These are phyloP conservation scores for Bryum argenteum DNA, from an alignment of 225 moss, liverwort and hornwort species.

Conservation along the genomic window DNA sequence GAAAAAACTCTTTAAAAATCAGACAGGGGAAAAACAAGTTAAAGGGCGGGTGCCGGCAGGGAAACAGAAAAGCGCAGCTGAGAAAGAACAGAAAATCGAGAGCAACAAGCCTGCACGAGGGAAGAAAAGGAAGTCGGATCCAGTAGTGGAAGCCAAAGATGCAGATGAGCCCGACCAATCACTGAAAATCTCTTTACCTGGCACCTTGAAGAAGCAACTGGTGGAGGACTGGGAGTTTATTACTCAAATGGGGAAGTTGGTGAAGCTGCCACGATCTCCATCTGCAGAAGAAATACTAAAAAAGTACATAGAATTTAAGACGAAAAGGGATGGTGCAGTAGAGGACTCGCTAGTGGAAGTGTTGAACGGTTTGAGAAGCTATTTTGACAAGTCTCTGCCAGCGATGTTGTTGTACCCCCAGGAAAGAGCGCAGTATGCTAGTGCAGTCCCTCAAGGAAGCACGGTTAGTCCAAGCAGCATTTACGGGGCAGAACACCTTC, in stretches of 20 bases:
- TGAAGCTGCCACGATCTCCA: conserved; percentile 83
- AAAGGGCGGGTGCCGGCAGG: conserved; percentile 82
- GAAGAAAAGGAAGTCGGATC: conserved; percentile 80
- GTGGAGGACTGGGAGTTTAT: conserved; percentile 95
- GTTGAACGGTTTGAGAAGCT: conserved; percentile 76
- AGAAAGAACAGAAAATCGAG: conserved; percentile 50
- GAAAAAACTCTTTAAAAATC: conserved; percentile 76
- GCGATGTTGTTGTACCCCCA: conserved; percentile 92
- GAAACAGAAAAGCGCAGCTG: conserved; percentile 72
- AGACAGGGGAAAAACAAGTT: conserved; percentile 78
- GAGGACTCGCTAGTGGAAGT: conserved; percentile 81
- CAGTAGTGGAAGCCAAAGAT: conserved; percentile 67
- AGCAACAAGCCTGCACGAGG: conserved; percentile 52
- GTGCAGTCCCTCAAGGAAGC: conserved; percentile 69
- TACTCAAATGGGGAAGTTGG: conserved; percentile 72
- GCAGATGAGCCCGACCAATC: conserved; percentile 73
- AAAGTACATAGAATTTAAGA: conserved; percentile 81
- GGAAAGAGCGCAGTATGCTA: conserved; percentile 82
- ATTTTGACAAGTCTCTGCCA: conserved; percentile 87
- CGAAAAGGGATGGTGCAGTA: conserved; percentile 72
- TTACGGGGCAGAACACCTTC: conserved; percentile 92
- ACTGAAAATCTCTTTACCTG: conserved; percentile 78
- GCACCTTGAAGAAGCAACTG: conserved; percentile 86
- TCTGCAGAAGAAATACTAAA: conserved; percentile 87
- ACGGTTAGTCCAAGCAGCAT: conserved; percentile 63